Evolutionary conservation across 768 basidiomycete species (phyloP), one percentile per base, ranked within the genome.

Genomic region (Daedaleopsis nitida): DNA sequence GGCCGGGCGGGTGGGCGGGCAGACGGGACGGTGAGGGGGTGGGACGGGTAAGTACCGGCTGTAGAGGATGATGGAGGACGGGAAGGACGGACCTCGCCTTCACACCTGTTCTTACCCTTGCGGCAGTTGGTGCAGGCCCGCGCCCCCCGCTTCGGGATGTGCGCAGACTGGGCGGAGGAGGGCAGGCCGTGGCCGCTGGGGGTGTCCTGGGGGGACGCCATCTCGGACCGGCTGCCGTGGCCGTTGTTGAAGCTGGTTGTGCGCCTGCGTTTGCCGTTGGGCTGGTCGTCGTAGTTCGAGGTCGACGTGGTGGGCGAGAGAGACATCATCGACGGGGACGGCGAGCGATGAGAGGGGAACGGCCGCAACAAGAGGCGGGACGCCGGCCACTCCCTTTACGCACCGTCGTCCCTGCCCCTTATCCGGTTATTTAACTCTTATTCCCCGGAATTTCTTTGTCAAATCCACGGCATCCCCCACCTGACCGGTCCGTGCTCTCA

Each of bases 71-170:
- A 44, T 14, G 43, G 59, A 32, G 11, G 64, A 67, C 73, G 72
- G 72, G 68, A 16, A 47, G 67, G 68, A 72, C 62, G 65, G 70
- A 92, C 92, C 84, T 93, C 92, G 76, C 92, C 92, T 78, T 95
- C 93, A 72, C 93, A 95, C 73, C 92, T 81, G 80, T 95, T 95
- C 81, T 94, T 95, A 59, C 92, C 92, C 69, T 92, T 92, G 73
- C 92, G 86, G 76, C 92, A 94, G 65, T 88, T 86, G 16, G 92
- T 93, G 73, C 92, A 94, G 57, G 92, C 92, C 65, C 91, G 81
- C 57, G 91, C 90, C n/a, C 92, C 92, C 68, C 92, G 83, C 82
- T 94, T 94, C 47, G 92, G 91, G 66, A 92, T 89, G 74, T 93
- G 89, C n/a, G 79, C 70, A 34, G 79, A 34, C 57, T 74, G 58